phyloP scores from a whole-genome alignment of 495 filamentous ascomycete genomes.

The Xylaria sp. region DNA sequence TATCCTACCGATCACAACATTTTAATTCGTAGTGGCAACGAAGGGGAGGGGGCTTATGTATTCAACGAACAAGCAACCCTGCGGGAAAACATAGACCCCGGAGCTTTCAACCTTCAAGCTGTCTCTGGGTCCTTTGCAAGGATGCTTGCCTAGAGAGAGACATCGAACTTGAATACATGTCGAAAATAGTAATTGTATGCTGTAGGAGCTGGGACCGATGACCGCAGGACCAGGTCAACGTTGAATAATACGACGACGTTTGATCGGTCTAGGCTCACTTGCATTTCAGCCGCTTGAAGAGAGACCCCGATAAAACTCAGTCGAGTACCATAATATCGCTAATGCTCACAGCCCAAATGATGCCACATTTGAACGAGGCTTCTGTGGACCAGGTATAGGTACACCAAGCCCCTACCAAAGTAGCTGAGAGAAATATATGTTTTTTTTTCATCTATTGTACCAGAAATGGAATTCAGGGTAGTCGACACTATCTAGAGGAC shows the following conservation, averaged over 20 bases:
- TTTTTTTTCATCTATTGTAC: constrained; percentile 2
- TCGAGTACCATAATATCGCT: constrained; percentile 6
- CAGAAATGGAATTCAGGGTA: background rate
- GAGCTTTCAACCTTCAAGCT: background rate
- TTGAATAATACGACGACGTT: constrained; percentile 17
- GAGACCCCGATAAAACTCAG: background rate
- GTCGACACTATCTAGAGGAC: background rate
- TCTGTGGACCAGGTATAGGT: background rate
- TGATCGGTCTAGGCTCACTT: constrained; percentile 20
- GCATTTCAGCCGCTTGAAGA: constrained; percentile 24
- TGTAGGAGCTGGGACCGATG: background rate
- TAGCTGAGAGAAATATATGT: background rate
- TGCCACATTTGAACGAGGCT: constrained; percentile 6
- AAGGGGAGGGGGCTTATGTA: constrained; percentile 21
- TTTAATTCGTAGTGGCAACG: background rate
- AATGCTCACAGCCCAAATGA: constrained; percentile 20
- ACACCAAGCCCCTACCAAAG: background rate
- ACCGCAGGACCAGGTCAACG: constrained; percentile 8
- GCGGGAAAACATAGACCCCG: background rate
- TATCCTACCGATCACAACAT: constrained; percentile 23
- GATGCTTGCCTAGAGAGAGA: constrained; percentile 10
- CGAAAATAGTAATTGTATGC: constrained; percentile 11
- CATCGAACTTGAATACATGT: constrained; percentile 4
- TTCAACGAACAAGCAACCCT: background rate
- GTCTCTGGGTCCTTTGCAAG: constrained; percentile 20